These are phyloP conservation scores for Acanthamoeba lenticulata DNA, from an alignment of 208 protist species.

Conservation along the genomic window DNA sequence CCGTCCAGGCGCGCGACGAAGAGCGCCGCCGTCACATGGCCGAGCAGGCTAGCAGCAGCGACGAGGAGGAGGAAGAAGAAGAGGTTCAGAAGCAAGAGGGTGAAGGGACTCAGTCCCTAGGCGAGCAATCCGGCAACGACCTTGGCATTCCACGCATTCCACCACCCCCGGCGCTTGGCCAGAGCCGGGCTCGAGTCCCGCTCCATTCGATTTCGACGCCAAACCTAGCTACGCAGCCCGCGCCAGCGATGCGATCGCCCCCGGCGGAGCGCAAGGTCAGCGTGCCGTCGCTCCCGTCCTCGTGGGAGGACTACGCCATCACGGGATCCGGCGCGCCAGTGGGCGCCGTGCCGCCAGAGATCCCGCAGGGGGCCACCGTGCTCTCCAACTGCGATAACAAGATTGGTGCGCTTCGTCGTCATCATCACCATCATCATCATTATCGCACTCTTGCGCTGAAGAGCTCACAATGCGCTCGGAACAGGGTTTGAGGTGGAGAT, in stretches of 20 bases:
- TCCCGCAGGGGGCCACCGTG: not conserved
- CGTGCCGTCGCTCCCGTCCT: not conserved
- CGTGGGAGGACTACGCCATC: conserved; percentile 25
- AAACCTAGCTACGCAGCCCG: not conserved
- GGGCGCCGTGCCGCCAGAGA: not conserved
- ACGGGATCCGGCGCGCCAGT: not conserved
- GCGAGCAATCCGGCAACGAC: too few relatives aligned
- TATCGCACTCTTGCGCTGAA: too few relatives aligned
- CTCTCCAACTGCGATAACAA: not conserved
- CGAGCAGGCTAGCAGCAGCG: not conserved
- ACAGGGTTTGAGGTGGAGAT: conserved; percentile 34
- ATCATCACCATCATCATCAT: too few relatives aligned
- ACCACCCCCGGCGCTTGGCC: not conserved
- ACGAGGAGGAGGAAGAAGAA: not conserved
- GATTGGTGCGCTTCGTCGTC: not conserved
- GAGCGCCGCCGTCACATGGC: conserved; percentile 37
- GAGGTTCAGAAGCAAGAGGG: not conserved
- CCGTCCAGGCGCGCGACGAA: conserved; percentile 18
- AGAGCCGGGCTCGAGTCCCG: not conserved
- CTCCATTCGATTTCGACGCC: not conserved
- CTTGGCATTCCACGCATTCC: not conserved
- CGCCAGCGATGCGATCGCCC: not conserved
- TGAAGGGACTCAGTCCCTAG: too few relatives aligned
- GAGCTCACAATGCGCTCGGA: too few relatives aligned
- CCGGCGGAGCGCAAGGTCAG: not conserved